Conservation (phyloP, 192 early-diverging fungal species). For the Entrophospora sp. region DNA sequence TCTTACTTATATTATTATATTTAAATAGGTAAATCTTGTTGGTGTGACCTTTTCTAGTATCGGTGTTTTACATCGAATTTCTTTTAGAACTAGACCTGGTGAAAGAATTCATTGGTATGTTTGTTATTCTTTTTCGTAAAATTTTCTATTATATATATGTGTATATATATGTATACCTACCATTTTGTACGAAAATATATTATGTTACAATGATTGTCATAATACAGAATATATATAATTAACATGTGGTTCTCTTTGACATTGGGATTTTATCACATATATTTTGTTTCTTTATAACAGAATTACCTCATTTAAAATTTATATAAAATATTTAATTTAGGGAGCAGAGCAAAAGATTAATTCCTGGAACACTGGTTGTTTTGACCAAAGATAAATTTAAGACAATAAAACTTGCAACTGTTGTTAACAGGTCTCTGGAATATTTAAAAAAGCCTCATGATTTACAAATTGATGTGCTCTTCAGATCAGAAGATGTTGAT, state of each 20-base stretch:
- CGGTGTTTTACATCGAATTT: conserved; percentile 37
- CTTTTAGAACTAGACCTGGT: conserved; percentile 33
- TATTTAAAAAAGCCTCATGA: conserved; percentile 23
- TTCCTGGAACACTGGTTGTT: conserved; percentile 45
- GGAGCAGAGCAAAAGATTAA: conserved; percentile 40
- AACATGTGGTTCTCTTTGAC: no score
- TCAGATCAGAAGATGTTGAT: conserved; percentile 10
- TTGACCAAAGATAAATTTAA: conserved; percentile 43
- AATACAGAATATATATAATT: no score
- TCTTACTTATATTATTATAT: no score
- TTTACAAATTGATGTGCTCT: conserved; percentile 31
- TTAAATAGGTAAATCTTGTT: conserved; percentile 41
- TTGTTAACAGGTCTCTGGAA: conserved; percentile 31
- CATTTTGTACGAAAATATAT: background rate
- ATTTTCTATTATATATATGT: background rate
- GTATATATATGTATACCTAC: background rate
- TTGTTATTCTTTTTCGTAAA: background rate
- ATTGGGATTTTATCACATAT: no score
- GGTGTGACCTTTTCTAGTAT: conserved; percentile 33
- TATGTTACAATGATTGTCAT: no score
- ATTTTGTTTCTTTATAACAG: no score
- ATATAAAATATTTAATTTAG: background rate
- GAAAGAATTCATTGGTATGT: conserved; percentile 35
- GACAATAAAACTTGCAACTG: conserved; percentile 36
- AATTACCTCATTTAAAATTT: background rate